Percentiles rank a stretch among this genome's conserved stretches.
phyloP scores from a whole-genome alignment of 108 stramenopile species.

The Hondaea fermentalgiana region DNA sequence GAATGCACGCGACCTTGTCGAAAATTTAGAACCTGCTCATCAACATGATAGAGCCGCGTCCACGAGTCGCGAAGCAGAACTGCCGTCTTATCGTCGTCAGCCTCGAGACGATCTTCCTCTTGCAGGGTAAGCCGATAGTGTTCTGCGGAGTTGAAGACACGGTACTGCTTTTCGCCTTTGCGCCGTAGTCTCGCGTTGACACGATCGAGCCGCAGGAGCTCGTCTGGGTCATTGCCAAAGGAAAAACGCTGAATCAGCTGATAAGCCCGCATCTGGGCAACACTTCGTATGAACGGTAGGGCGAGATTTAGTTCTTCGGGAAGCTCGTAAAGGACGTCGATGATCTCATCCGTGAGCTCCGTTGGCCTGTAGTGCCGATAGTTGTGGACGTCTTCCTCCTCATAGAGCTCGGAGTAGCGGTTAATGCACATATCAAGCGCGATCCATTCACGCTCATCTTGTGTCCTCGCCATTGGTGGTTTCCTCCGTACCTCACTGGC shows the following conservation, averaged over 20 bases:
- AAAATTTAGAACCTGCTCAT: not conserved
- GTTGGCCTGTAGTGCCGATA: not conserved
- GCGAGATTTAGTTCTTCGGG: not conserved
- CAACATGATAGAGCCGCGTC: not conserved
- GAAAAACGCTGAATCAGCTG: not conserved
- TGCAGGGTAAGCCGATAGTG: not conserved
- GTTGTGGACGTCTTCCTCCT: not conserved
- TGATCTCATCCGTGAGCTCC: not conserved
- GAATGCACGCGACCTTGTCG: not conserved
- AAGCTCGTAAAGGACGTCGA: not conserved
- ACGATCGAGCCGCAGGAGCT: not conserved
- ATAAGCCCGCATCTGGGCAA: not conserved
- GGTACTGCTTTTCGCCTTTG: not conserved
- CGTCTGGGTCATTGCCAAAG: not conserved
- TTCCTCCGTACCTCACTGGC: not conserved
- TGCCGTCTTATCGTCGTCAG: not conserved
- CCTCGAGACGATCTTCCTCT: not conserved
- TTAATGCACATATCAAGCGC: not conserved
- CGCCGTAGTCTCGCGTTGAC: not conserved
- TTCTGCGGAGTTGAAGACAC: not conserved
- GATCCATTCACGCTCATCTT: constrained; percentile 12
- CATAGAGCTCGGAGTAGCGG: not conserved
- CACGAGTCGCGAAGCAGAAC: not conserved
- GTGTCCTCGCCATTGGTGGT: not conserved
- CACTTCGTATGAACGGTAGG: not conserved